Conservation (phyloP, 805 yeast genomes). For the Cephaloascus fragrans region DNA sequence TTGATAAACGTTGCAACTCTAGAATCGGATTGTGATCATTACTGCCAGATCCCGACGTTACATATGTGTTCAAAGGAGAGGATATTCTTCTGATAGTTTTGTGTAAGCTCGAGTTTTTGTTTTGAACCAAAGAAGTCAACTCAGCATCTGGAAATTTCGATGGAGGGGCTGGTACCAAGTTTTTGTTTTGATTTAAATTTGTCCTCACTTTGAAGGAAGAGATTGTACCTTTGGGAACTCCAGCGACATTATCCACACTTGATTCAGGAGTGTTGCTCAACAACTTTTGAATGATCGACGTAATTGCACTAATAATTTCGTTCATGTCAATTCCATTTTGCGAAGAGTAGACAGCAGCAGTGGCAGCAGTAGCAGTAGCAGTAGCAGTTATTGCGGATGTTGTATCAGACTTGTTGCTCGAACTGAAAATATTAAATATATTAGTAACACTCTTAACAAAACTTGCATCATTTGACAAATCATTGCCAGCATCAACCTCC, state of each 20-base stretch:
- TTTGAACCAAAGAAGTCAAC: background rate
- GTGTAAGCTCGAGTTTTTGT: background rate
- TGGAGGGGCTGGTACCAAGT: background rate
- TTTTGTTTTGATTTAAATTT: background rate
- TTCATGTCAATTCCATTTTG: constrained; percentile 9
- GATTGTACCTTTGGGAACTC: constrained; percentile 16
- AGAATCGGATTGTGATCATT: background rate
- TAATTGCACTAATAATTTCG: background rate
- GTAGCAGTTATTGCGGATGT: constrained; percentile 22
- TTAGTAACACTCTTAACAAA: constrained; percentile 18
- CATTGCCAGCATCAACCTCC: constrained; percentile 5
- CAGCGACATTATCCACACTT: constrained; percentile 9
- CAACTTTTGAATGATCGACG: background rate
- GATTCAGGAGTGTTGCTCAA: background rate
- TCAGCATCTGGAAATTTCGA: background rate
- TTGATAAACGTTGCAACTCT: background rate
- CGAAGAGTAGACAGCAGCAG: constrained; percentile 25
- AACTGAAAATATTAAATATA: constrained; percentile 24
- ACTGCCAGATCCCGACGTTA: background rate
- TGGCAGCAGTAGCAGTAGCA: constrained; percentile 24
- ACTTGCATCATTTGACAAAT: constrained; percentile 14
- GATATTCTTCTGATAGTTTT: background rate
- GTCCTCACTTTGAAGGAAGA: constrained; percentile 16
- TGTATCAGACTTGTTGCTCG: constrained; percentile 21
- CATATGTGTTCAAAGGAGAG: background rate